These are phyloP conservation scores for Colletotrichum sp. DNA, from an alignment of 2,329 filamentous ascomycete genomes.

Conservation along the genomic window DNA sequence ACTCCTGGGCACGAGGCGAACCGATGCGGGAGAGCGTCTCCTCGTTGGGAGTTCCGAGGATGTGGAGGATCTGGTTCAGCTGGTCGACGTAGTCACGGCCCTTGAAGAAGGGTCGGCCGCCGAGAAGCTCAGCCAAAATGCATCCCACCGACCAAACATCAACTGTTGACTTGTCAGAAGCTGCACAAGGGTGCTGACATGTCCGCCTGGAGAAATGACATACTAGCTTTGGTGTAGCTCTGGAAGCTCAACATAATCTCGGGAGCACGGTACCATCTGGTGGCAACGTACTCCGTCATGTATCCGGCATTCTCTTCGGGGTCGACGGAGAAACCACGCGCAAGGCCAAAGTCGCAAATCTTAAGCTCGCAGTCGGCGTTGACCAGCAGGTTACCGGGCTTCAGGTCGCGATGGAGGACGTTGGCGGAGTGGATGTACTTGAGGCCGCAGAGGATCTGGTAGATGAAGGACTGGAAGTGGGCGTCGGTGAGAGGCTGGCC, in stretches of 20 bases:
- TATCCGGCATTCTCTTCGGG: slow-evolving; percentile 98
- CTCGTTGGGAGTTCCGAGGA: slow-evolving; percentile 94
- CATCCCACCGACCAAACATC: slow-evolving; percentile 99
- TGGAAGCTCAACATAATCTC: slow-evolving; percentile 99
- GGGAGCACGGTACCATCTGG: slow-evolving; percentile 91
- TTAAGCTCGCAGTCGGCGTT: slow-evolving; percentile 99
- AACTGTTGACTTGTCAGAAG: slow-evolving; percentile 57
- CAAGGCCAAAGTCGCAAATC: slow-evolving; percentile 97
- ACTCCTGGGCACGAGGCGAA: slow-evolving; percentile 94
- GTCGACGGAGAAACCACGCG: slow-evolving; percentile 94
- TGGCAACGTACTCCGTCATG: slow-evolving; percentile 99
- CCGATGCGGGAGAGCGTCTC: slow-evolving; percentile 93
- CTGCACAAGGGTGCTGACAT: background rate
- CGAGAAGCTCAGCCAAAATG: slow-evolving; percentile 94
- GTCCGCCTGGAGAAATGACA: slow-evolving; percentile 45
- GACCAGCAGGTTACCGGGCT: slow-evolving; percentile 95
- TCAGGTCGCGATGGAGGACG: slow-evolving; percentile 94
- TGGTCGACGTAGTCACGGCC: slow-evolving; percentile 99
- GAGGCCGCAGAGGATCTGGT: slow-evolving; percentile 97
- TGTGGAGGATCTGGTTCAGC: slow-evolving; percentile 98
- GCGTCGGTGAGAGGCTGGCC: slow-evolving; percentile 97
- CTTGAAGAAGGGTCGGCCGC: slow-evolving; percentile 98
- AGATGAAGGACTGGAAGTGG: slow-evolving; percentile 99
- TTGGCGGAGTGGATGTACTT: slow-evolving; percentile 99
- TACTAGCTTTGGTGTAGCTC: slow-evolving; percentile 99